Evolutionary conservation across 371 early-diverging fungal species (phyloP).

Genomic region (Chytridiales sp.): DNA sequence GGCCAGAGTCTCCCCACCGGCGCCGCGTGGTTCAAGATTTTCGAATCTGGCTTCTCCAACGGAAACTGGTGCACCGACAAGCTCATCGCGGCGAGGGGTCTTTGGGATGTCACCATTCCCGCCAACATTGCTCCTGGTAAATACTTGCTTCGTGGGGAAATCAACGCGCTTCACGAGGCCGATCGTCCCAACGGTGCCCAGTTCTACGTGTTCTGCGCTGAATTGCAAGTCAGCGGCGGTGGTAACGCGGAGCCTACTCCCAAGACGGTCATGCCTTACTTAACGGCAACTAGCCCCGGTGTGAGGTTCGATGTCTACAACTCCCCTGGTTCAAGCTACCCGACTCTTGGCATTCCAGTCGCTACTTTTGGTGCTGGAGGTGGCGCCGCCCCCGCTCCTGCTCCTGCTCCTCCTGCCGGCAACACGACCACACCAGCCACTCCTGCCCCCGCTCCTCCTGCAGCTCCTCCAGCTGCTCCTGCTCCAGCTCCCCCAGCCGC

Average conservation of each 20-base stretch:
- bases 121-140: slow-evolving; percentile 11
- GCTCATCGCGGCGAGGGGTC: slow-evolving; percentile 20
- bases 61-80: slow-evolving; percentile 14
- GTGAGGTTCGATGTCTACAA: slow-evolving; percentile 1
- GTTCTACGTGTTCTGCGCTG: slow-evolving; percentile 3
- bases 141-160: slow-evolving; percentile 20
- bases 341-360: not conserved
- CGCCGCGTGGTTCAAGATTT: slow-evolving; percentile 25
- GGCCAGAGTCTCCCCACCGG: slow-evolving; percentile 9
- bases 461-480: not conserved
- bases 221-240: not conserved
- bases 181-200: not conserved
- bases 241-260: not conserved
- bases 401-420: not conserved
- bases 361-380: too few relatives aligned
- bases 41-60: slow-evolving; percentile 9
- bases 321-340: not conserved
- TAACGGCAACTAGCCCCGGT: not conserved
- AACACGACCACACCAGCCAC: not conserved
- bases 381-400: not conserved
- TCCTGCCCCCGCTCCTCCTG: not conserved
- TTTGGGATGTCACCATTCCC: slow-evolving; percentile 16
- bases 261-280: not conserved
- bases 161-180: slow-evolving; percentile 20
- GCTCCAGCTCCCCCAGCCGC: not conserved